phyloP scores from a whole-genome alignment of 2,329 filamentous ascomycete genomes.

The Fusarium sp. region DNA sequence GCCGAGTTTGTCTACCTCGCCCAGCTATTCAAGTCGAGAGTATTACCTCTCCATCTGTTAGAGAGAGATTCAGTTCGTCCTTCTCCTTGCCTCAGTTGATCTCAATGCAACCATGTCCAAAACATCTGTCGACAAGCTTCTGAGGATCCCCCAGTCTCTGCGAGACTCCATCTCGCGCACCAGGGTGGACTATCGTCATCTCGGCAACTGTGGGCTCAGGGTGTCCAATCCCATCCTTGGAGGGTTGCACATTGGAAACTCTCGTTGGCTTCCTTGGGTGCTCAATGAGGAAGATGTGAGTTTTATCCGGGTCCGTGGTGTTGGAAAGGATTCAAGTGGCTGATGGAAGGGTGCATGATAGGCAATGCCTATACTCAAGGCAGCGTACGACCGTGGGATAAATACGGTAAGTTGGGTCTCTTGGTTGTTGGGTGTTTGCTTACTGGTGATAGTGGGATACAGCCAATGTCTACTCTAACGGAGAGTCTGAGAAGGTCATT shows the following conservation, averaged over 20 bases:
- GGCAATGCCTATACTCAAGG: conserved; percentile 27
- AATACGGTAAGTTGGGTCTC: conserved; percentile 24
- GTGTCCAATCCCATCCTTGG: conserved; percentile 10
- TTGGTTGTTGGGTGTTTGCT: not conserved
- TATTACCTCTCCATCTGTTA: not conserved
- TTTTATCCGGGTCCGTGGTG: not conserved
- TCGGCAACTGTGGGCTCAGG: not conserved
- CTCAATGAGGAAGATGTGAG: conserved; percentile 4
- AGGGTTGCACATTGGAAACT: conserved; percentile 1
- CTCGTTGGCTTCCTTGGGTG: conserved; percentile 8
- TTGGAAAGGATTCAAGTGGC: not conserved
- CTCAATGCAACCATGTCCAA: not conserved
- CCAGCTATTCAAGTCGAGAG: not conserved
- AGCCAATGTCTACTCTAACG: conserved; percentile 69
- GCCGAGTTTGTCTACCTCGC: not conserved
- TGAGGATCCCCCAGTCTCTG: not conserved
- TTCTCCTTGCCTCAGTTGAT: not conserved
- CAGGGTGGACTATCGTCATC: not conserved
- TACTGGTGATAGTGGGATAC: conserved; percentile 48
- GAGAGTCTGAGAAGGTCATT: conserved; percentile 64
- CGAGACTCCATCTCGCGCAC: conserved; percentile 1
- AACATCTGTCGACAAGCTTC: conserved; percentile 3
- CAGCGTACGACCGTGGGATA: conserved; percentile 35
- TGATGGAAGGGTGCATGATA: not conserved
- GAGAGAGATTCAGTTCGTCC: not conserved